These are phyloP conservation scores for Cardamine occulta DNA, from an alignment of 345 rosid species.

Conservation along the genomic window DNA sequence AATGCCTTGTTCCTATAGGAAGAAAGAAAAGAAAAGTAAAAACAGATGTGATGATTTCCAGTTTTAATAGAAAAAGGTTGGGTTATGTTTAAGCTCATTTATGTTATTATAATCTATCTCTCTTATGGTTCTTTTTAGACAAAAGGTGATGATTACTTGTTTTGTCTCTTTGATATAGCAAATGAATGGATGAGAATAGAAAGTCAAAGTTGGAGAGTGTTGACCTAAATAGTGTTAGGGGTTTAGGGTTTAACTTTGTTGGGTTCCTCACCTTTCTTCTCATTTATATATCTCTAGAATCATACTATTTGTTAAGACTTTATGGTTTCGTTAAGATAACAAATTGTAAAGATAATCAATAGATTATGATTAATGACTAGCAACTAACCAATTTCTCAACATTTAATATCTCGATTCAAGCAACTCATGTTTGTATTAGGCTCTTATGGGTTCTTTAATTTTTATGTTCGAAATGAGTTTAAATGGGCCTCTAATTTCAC, in stretches of 20 bases:
- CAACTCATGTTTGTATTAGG: conserved; percentile 6
- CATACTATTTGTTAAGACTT: background rate
- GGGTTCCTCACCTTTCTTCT: conserved; percentile 2
- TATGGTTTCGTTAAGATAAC: background rate
- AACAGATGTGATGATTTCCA: conserved; percentile 17
- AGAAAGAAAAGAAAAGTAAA: conserved; percentile 26
- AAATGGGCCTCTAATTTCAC: background rate
- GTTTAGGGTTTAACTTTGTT: background rate
- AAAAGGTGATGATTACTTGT: background rate
- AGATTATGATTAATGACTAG: conserved; percentile 12
- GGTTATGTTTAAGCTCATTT: conserved; percentile 10
- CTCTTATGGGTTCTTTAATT: background rate
- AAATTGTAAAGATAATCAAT: background rate
- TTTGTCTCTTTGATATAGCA: conserved; percentile 12
- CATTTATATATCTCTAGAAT: background rate
- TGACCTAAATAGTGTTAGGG: conserved; percentile 10
- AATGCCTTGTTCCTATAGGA: conserved; percentile 41
- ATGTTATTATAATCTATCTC: background rate
- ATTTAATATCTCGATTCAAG: conserved; percentile 8
- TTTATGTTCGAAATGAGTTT: background rate
- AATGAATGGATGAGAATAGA: conserved; percentile 22
- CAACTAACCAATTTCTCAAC: background rate
- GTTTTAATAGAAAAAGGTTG: conserved; percentile 40
- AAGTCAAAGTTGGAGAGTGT: conserved; percentile 20
- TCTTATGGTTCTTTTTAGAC: background rate